Evolutionary conservation across 305 asterid genomes (phyloP).

Genomic region (Fraxinus latifolia): DNA sequence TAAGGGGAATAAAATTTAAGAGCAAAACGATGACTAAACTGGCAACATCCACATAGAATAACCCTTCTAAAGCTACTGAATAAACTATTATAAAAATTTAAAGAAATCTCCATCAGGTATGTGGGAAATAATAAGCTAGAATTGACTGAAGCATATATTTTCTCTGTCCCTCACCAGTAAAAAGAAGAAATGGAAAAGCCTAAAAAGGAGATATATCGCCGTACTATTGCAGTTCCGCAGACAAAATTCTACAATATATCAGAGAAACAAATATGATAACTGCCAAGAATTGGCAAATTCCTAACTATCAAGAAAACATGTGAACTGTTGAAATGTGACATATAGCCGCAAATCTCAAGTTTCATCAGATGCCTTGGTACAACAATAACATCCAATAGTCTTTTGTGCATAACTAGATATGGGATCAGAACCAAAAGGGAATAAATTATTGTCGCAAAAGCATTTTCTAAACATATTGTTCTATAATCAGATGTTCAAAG

Average conservation of each 20-base stretch:
- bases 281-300: not conserved
- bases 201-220: not conserved
- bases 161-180: not conserved
- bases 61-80: not conserved
- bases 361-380: not conserved
- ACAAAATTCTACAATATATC: not conserved
- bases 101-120: not conserved
- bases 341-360: not conserved
- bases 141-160: not conserved
- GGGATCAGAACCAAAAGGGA: not conserved
- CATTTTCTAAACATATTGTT: not conserved
- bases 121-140: not conserved
- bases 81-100: not conserved
- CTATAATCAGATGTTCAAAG: not conserved
- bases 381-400: not conserved
- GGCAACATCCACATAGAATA: not conserved
- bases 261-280: not conserved
- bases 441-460: not conserved
- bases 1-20: not conserved
- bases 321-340: not conserved
- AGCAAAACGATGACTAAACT: not conserved
- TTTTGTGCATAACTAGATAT: not conserved
- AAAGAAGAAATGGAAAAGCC: not conserved
- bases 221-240: not conserved
- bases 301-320: not conserved